Conservation (phyloP, 331 rosid species). For the Malus hybrid region DNA sequence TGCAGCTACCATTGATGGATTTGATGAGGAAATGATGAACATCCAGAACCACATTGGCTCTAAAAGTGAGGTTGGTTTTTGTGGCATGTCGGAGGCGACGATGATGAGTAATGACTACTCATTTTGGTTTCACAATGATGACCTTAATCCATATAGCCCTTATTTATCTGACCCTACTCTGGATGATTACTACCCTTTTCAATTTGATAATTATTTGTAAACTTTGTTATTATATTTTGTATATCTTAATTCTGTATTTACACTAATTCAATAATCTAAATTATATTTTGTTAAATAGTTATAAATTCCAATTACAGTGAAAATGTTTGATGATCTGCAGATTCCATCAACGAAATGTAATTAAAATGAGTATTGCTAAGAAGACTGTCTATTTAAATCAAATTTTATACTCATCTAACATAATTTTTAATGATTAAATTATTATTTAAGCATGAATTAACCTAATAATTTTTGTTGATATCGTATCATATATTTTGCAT, state of each 20-base stretch:
- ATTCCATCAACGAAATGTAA: too few relatives aligned
- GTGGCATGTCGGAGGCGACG: conserved; percentile 1
- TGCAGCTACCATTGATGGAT: neutral
- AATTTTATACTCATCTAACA: too few relatives aligned
- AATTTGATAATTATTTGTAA: neutral
- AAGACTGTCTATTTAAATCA: too few relatives aligned
- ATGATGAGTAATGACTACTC: neutral
- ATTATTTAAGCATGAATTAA: too few relatives aligned
- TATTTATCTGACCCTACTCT: neutral
- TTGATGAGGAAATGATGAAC: neutral
- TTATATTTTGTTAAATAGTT: neutral
- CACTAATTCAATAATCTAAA: neutral
- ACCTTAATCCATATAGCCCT: conserved; percentile 5
- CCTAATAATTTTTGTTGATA: too few relatives aligned
- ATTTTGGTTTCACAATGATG: conserved; percentile 14
- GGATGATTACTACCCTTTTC: neutral
- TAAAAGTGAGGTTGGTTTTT: neutral
- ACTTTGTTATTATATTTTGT: neutral
- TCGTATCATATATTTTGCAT: too few relatives aligned
- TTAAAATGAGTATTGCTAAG: too few relatives aligned
- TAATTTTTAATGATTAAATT: too few relatives aligned
- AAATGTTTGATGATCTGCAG: too few relatives aligned
- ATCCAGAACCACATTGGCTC: neutral
- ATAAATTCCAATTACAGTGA: too few relatives aligned
- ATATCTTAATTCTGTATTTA: neutral